These are phyloP conservation scores for Fusarium sp. DNA, from an alignment of 2,329 filamentous ascomycete species.

Conservation along the genomic window DNA sequence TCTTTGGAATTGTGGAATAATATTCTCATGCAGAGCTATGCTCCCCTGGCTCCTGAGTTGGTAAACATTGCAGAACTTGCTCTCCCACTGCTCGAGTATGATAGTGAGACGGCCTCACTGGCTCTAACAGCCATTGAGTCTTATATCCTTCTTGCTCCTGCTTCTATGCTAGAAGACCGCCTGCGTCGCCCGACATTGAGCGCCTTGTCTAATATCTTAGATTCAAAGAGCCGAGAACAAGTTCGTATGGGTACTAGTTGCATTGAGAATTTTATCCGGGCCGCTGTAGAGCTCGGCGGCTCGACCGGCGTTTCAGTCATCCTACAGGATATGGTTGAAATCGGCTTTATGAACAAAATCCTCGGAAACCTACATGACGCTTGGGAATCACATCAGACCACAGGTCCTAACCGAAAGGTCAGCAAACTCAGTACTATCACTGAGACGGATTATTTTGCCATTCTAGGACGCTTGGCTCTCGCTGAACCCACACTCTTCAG, in stretches of 20 bases:
- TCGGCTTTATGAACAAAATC: conserved; percentile 70
- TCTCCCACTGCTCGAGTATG: conserved; percentile 73
- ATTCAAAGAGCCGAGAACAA: conserved; percentile 65
- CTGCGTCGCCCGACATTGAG: conserved; percentile 61
- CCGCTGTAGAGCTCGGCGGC: conserved; percentile 70
- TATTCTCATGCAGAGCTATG: conserved; percentile 72
- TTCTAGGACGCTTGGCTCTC: conserved; percentile 81
- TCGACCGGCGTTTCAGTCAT: conserved; percentile 69
- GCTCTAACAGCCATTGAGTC: conserved; percentile 73
- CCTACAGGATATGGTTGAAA: conserved; percentile 71
- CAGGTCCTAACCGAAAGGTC: conserved; percentile 78
- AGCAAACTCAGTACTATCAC: conserved; percentile 77
- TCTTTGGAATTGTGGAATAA: conserved; percentile 89
- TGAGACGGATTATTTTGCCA: conserved; percentile 85
- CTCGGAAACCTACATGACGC: conserved; percentile 73
- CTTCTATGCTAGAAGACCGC: conserved; percentile 69
- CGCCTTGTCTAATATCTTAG: conserved; percentile 61
- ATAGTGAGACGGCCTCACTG: conserved; percentile 69
- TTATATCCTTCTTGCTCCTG: conserved; percentile 76
- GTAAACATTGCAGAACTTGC: conserved; percentile 69
- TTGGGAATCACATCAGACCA: conserved; percentile 80
- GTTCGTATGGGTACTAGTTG: conserved; percentile 67
- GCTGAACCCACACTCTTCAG: conserved; percentile 76
- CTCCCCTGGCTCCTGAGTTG: conserved; percentile 70
- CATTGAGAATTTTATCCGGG: conserved; percentile 72